Evolutionary conservation across 2,329 filamentous ascomycete genomes (phyloP).

Genomic region (Aspergillus sp.): DNA sequence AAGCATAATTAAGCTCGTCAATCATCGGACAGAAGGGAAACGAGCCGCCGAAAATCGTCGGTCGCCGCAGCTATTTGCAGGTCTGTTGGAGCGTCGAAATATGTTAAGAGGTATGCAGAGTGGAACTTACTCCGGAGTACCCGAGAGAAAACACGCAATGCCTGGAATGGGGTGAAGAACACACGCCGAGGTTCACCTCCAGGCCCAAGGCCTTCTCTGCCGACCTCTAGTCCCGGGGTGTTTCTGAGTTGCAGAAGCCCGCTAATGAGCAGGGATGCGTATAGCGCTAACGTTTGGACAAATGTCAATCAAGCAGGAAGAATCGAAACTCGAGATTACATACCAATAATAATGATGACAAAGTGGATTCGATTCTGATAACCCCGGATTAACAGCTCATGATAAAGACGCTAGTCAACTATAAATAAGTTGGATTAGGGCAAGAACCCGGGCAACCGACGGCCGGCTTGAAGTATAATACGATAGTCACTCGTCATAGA

Average conservation of each 20-base stretch:
- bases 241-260: neutral
- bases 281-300: neutral
- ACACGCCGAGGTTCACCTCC: neutral
- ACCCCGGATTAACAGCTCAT: neutral
- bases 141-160: too few species aligned
- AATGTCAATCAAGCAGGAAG: neutral
- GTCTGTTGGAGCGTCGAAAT: neutral
- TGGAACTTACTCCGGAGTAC: too few species aligned
- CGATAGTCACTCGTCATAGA: neutral
- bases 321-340: neutral
- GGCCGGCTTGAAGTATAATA: neutral
- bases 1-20: neutral
- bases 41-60: neutral
- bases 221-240: slow-evolving; percentile 1
- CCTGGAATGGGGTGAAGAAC: neutral
- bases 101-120: neutral
- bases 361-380: neutral
- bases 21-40: neutral
- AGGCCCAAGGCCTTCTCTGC: neutral
- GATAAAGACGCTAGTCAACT: neutral
- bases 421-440: neutral
- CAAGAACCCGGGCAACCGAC: neutral
- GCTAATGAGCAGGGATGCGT: neutral
- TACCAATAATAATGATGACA: too few species aligned
- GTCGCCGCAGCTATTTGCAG: neutral